Conservation (phyloP, 768 basidiomycete genomes). For the Tylopilus sp. region DNA sequence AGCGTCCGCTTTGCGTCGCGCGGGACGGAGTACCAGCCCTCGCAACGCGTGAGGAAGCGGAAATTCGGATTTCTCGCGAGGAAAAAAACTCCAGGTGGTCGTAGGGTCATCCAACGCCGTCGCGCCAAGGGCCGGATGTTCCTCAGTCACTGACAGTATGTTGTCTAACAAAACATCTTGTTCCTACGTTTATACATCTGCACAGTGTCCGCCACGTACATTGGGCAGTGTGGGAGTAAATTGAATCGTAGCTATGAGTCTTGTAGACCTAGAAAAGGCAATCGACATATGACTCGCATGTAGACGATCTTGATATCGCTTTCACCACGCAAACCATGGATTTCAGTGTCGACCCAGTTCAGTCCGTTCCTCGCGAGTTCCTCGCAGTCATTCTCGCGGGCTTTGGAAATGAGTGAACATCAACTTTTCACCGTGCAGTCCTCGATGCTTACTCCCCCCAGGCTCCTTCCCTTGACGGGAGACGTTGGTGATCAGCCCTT, state of each 20-base stretch:
- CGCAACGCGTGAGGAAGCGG: slow-evolving; percentile 87
- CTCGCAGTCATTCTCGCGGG: slow-evolving; percentile 86
- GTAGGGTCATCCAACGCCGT: slow-evolving; percentile 69
- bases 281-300: slow-evolving; percentile 13
- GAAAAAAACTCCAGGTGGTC: slow-evolving; percentile 62
- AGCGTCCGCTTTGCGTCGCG: slow-evolving; percentile 55
- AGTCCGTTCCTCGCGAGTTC: slow-evolving; percentile 68
- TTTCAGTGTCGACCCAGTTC: slow-evolving; percentile 52
- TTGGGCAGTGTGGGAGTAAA: no score
- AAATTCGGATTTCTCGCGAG: slow-evolving; percentile 89
- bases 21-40: slow-evolving; percentile 96
- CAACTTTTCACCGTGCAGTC: background rate
- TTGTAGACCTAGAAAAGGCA: slow-evolving; percentile 19
- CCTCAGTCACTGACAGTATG: slow-evolving; percentile 64
- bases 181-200: background rate
- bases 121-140: slow-evolving; percentile 73
- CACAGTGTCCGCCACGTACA: no score
- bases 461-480: slow-evolving; percentile 69
- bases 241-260: no score
- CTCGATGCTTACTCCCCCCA: slow-evolving; percentile 30
- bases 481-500: slow-evolving; percentile 78
- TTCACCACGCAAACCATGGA: slow-evolving; percentile 45
- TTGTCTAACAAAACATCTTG: background rate
- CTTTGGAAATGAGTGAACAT: slow-evolving; percentile 82
- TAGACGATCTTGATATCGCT: background rate